Evolutionary conservation across 1,139 yeast species (phyloP).

Genomic region (Yamadazyma dendronema): DNA sequence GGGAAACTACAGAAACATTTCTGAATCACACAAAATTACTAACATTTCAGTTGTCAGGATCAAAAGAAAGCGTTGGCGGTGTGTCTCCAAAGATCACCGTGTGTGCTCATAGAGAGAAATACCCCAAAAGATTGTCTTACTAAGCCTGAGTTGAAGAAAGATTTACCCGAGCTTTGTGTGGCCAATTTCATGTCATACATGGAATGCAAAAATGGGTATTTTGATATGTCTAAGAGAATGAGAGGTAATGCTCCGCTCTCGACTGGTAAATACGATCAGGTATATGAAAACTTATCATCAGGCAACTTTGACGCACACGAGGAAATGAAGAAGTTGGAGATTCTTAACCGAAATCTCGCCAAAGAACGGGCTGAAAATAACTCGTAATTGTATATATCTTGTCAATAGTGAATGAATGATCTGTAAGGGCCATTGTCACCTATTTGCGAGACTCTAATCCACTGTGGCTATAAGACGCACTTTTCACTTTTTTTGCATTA

Average conservation of each 20-base stretch:
- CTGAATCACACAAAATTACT: conserved; percentile 7
- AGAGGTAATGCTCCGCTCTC: conserved; percentile 93
- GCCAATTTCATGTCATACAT: conserved; percentile 82
- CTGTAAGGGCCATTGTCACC: no score
- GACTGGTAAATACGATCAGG: conserved; percentile 88
- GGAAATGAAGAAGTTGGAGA: conserved; percentile 68
- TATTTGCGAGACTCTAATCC: no score
- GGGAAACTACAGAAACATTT: neutral
- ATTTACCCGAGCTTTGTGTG: conserved; percentile 84
- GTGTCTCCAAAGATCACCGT: conserved; percentile 93
- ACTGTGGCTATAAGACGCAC: no score
- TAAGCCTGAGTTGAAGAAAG: conserved; percentile 70
- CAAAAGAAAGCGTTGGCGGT: conserved; percentile 91
- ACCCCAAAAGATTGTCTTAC: conserved; percentile 88
- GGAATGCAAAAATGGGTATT: conserved; percentile 82
- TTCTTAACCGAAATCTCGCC: conserved; percentile 48
- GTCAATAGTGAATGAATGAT: conserved; percentile 1
- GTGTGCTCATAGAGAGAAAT: conserved; percentile 86
- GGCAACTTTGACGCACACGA: conserved; percentile 83
- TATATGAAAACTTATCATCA: conserved; percentile 68
- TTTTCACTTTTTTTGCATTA: no score
- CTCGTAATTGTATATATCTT: conserved; percentile 18
- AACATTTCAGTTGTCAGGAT: conserved; percentile 73
- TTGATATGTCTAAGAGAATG: conserved; percentile 89
- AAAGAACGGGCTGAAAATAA: conserved; percentile 18